phyloP scores from a whole-genome alignment of 2,329 filamentous ascomycete genomes.

The Aspergillus jensenii region DNA sequence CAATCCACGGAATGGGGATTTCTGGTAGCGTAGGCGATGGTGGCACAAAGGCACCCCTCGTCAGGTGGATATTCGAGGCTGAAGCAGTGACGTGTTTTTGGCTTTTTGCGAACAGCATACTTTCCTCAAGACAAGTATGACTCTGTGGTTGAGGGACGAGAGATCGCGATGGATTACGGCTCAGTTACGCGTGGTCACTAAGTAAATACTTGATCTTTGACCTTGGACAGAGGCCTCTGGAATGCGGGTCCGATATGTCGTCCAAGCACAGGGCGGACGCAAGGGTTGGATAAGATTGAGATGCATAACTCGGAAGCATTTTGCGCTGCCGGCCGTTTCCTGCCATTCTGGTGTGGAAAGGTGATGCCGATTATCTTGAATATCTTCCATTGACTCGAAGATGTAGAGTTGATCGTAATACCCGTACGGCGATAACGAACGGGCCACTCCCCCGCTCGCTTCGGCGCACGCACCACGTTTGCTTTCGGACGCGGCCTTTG shows the following conservation, averaged over 20 bases:
- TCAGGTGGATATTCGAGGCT: slow-evolving; percentile 9
- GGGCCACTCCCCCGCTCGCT: slow-evolving; percentile 5
- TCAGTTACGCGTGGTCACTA: neutral
- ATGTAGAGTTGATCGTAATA: neutral
- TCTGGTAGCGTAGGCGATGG: slow-evolving; percentile 1
- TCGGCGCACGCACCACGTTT: slow-evolving; percentile 19
- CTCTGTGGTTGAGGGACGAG: neutral
- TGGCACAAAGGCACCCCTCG: slow-evolving; percentile 9
- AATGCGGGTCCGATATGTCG: neutral
- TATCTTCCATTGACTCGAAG: too few relatives aligned
- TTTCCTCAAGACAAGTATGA: neutral
- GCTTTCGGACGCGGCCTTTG: slow-evolving; percentile 15
- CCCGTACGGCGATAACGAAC: neutral
- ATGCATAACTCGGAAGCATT: neutral
- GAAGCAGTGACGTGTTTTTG: slow-evolving; percentile 7
- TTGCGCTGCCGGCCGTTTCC: neutral
- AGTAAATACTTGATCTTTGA: neutral
- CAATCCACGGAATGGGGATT: slow-evolving; percentile 1
- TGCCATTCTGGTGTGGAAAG: too few relatives aligned
- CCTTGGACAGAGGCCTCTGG: neutral
- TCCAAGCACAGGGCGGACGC: neutral
- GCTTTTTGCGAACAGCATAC: neutral
- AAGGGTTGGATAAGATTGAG: neutral
- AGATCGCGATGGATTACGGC: neutral
- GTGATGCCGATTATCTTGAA: too few relatives aligned